Percentiles rank a stretch among this genome's conserved stretches.
Evolutionary conservation across 2,329 filamentous ascomycete genomes (phyloP).

Genomic region (Fusarium armeniacum): DNA sequence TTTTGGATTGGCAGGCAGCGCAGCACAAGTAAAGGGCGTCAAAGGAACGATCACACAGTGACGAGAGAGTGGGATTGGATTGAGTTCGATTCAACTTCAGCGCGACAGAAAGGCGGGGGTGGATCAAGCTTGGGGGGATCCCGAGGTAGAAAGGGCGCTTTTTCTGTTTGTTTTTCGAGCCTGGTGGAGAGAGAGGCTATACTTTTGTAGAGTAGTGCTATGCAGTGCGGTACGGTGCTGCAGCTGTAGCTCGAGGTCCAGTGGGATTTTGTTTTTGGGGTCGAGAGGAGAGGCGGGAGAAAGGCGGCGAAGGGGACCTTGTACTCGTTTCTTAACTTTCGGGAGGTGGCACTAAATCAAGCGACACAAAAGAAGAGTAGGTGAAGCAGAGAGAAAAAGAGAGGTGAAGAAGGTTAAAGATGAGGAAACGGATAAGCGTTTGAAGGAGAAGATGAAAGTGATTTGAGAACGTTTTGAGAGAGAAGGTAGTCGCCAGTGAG

Average conservation of each 20-base stretch:
- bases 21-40: slow-evolving; percentile 22
- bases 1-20: slow-evolving; percentile 23
- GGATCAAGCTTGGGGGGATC: slow-evolving; percentile 26
- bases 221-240: slow-evolving; percentile 1
- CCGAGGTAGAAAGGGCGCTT: slow-evolving; percentile 27
- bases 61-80: slow-evolving; percentile 21
- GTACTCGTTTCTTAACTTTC: slow-evolving; percentile 5
- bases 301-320: slow-evolving; percentile 13
- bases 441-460: slow-evolving; percentile 25
- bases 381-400: slow-evolving; percentile 12
- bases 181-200: slow-evolving; percentile 18
- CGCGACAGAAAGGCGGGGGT: slow-evolving; percentile 36
- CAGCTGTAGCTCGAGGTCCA: slow-evolving; percentile 26
- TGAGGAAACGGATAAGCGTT: slow-evolving; percentile 30
- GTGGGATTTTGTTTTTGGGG: slow-evolving; percentile 12
- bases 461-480: slow-evolving; percentile 26
- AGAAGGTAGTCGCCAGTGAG: slow-evolving; percentile 9
- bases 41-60: slow-evolving; percentile 22
- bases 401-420: slow-evolving; percentile 16
- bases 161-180: slow-evolving; percentile 17
- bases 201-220: slow-evolving; percentile 8
- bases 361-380: neutral
- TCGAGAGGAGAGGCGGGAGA: slow-evolving; percentile 13
- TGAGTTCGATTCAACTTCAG: slow-evolving; percentile 10
- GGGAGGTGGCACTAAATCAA: slow-evolving; percentile 5